These are phyloP conservation scores for Calophaca sinica DNA, from an alignment of 306 rosid species.

Conservation along the genomic window DNA sequence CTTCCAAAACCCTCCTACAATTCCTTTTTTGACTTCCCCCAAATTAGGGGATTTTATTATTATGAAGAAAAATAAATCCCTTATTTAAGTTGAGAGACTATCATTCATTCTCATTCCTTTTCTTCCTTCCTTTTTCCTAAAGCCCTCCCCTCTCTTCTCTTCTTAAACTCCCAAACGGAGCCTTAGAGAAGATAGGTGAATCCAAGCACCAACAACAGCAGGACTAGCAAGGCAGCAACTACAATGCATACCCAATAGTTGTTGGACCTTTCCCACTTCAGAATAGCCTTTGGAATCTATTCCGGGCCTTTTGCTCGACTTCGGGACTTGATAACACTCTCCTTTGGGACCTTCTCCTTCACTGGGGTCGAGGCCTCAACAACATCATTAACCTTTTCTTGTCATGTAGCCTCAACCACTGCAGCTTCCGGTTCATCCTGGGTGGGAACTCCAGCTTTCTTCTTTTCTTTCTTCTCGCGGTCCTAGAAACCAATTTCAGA, in stretches of 20 bases:
- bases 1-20: too few relatives aligned
- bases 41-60: too few relatives aligned
- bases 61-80: too few relatives aligned
- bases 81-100: too few relatives aligned
- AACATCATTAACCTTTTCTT: constrained; percentile 56
- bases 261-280: constrained; percentile 74
- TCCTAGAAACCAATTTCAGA: constrained; percentile 58
- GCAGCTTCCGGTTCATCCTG: constrained; percentile 68
- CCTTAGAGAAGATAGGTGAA: constrained; percentile 58
- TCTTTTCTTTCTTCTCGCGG: constrained; percentile 91
- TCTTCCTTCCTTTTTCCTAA: too few relatives aligned
- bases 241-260: constrained; percentile 77
- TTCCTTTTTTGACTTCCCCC: too few relatives aligned
- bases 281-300: constrained; percentile 61
- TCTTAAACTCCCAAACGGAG: too few relatives aligned
- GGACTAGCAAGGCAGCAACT: constrained; percentile 60
- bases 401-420: constrained; percentile 56
- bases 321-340: constrained; percentile 56
- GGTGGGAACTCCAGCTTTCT: constrained; percentile 60
- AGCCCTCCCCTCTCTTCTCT: too few relatives aligned
- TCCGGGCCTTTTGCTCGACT: constrained; percentile 63
- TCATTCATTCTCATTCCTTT: too few relatives aligned
- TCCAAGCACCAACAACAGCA: constrained; percentile 62
- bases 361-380: constrained; percentile 53
- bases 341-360: constrained; percentile 65